phyloP scores from a whole-genome alignment of 495 filamentous ascomycete species.

The Podospora tetraspora region DNA sequence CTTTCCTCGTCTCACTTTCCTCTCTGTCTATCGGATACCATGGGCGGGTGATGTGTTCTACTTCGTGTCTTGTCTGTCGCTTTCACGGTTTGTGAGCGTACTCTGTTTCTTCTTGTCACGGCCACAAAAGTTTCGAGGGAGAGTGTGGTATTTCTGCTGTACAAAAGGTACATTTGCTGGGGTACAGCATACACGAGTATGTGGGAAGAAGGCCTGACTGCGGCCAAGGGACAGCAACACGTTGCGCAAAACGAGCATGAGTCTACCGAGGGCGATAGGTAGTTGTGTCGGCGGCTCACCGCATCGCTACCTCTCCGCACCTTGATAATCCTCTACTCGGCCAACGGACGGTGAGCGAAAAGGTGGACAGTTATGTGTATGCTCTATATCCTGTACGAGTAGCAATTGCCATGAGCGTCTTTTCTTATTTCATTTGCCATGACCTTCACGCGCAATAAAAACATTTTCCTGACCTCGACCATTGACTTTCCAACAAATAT shows the following conservation, averaged over 20 bases:
- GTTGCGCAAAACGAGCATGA: background rate
- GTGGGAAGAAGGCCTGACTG: background rate
- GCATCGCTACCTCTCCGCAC: background rate
- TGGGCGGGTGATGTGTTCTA: slow-evolving; percentile 1
- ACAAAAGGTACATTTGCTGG: slow-evolving; percentile 3
- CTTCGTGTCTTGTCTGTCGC: slow-evolving; percentile 20
- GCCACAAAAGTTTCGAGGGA: slow-evolving; percentile 10
- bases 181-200: slow-evolving; percentile 21
- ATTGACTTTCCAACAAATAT: no score
- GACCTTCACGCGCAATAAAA: background rate
- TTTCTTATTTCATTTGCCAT: background rate
- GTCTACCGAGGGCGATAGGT: background rate
- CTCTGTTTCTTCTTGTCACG: slow-evolving; percentile 3
- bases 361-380: background rate
- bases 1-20: slow-evolving; percentile 3
- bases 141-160: background rate
- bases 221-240: background rate
- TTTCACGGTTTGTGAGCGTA: slow-evolving; percentile 8
- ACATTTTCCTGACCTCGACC: no score
- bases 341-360: background rate
- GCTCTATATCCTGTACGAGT: background rate
- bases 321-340: background rate
- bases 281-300: background rate
- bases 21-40: background rate
- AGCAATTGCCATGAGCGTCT: background rate